Base-by-base conservation (phyloP, 2,329 filamentous ascomycete genomes). In the Corinectria fuckeliana region DNA sequence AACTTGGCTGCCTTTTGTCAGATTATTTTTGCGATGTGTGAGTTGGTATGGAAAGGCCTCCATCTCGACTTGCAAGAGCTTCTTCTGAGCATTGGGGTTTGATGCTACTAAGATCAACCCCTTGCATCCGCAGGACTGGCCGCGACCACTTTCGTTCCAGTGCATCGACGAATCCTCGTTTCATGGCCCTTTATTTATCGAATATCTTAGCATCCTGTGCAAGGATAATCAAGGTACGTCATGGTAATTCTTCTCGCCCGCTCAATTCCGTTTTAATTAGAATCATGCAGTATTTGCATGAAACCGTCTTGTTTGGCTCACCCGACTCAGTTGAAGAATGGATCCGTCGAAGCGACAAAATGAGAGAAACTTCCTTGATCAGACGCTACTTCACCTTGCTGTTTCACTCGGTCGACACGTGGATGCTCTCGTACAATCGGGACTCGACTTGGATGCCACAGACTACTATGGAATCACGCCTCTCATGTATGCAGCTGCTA, bases 401-500 rank as follows among this genome's bases (percentile, higher is more conserved):
- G 16, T 38, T 2, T 14, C 7, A 10, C 25, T 20, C 3, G 20
- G 14, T 7, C 5, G 38, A 11, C 11, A 41, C 6, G 2, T 56
- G 18, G 11, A 11, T n/a, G 4, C 20, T 34, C 45, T 60, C 1
- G 11, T 56, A 10, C 18, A 51, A 13, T 26, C 44, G 4, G 51
- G 21, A 2, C 45, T 51, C 23, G 34, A 41, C 9, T 1, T 14
- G 1, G 14, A 56, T 18, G 32, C 11, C 3, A 1, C 4, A 11
- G 57, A 60, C n/a, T 4, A 16, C 9, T n/a, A 18, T 28, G 34
- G 20, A 14, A 2, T 11, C 0, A 60, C 51, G 4, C 57, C 57
- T 14, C 23, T 60, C 10, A 60, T 56, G 51, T 60, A 60, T 14
- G 21, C 57, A 1, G 57, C 51, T 5, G 41, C 26, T n/a, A n/a